Conservation (phyloP, 371 early-diverging fungal genomes). For the Mucor piriformis region DNA sequence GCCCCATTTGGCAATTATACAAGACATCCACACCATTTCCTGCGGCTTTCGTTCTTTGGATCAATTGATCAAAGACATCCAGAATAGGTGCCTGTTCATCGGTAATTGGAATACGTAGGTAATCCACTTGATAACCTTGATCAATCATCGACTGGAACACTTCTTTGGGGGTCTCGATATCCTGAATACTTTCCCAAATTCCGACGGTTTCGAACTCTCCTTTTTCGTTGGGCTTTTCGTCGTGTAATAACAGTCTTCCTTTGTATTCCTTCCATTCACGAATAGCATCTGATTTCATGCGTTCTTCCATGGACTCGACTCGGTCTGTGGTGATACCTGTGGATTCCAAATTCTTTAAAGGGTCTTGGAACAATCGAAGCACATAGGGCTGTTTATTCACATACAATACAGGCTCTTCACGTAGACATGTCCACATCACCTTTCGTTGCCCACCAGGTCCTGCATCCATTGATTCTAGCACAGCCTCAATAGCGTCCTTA, state of each 20-base stretch:
- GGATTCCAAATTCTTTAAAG: slow-evolving; percentile 65
- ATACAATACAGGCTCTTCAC: slow-evolving; percentile 81
- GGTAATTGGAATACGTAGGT: slow-evolving; percentile 74
- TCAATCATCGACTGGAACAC: slow-evolving; percentile 54
- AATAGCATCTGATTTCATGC: slow-evolving; percentile 65
- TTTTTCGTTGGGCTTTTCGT: slow-evolving; percentile 55
- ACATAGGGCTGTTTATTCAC: slow-evolving; percentile 70
- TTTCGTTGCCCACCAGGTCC: slow-evolving; percentile 53
- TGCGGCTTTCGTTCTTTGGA: slow-evolving; percentile 51
- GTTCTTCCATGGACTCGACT: slow-evolving; percentile 70
- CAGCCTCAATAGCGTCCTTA: slow-evolving; percentile 59
- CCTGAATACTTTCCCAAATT: slow-evolving; percentile 67
- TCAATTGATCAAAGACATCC: slow-evolving; percentile 71
- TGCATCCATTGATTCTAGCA: slow-evolving; percentile 52
- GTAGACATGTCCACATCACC: slow-evolving; percentile 70
- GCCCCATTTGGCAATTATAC: slow-evolving; percentile 87
- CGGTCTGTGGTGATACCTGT: slow-evolving; percentile 73
- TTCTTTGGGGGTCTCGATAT: slow-evolving; percentile 65
- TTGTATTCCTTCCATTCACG: slow-evolving; percentile 58
- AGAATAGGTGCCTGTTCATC: slow-evolving; percentile 85
- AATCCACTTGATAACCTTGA: slow-evolving; percentile 67
- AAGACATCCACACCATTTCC: slow-evolving; percentile 54
- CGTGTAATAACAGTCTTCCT: slow-evolving; percentile 65
- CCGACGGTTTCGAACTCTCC: slow-evolving; percentile 55
- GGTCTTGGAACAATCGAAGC: slow-evolving; percentile 63